A percentile compares a stretch with the other conserved stretches of the same genome.
phyloP scores from a whole-genome alignment of 768 basidiomycete species.

The Exidia glandulosa region DNA sequence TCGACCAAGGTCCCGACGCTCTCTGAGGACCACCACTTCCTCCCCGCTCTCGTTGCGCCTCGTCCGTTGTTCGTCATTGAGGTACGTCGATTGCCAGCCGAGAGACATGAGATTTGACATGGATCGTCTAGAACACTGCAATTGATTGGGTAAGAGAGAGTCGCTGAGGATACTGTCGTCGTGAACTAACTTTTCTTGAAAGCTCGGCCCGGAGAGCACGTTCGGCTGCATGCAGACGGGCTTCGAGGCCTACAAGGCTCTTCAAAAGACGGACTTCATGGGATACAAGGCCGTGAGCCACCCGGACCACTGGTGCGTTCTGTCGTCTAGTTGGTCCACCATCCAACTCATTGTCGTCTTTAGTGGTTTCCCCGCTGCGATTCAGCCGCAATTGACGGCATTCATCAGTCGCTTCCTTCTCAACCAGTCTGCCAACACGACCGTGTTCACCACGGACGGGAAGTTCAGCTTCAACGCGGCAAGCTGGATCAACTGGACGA shows the following conservation, averaged over 20 bases:
- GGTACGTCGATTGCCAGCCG: too few species aligned
- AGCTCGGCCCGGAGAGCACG: too few species aligned
- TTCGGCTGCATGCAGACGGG: too few species aligned
- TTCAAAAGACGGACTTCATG: conserved; percentile 35
- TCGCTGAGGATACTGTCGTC: too few species aligned
- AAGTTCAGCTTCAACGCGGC: conserved; percentile 28
- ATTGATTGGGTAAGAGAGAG: too few species aligned
- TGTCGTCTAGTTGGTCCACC: too few species aligned
- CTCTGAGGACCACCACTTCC: conserved; percentile 49
- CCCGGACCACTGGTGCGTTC: too few species aligned
- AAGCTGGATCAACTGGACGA: conserved; percentile 40
- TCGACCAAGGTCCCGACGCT: conserved; percentile 33
- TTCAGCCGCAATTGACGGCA: conserved; percentile 35
- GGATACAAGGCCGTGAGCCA: conserved; percentile 47
- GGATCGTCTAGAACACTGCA: too few species aligned
- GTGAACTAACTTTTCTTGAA: too few species aligned
- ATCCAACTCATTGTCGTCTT: too few species aligned
- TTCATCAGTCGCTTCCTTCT: conserved; percentile 48
- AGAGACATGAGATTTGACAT: too few species aligned
- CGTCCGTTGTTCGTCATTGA: conserved; percentile 42
- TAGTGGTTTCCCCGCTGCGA: conserved; percentile 39
- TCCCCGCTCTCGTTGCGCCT: conserved; percentile 46
- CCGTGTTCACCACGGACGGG: conserved; percentile 12
- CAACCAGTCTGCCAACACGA: conserved; percentile 36
- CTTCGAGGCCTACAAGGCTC: too few species aligned